phyloP scores from a whole-genome alignment of 352 stramenopile genomes.

The Pythium volutum region DNA sequence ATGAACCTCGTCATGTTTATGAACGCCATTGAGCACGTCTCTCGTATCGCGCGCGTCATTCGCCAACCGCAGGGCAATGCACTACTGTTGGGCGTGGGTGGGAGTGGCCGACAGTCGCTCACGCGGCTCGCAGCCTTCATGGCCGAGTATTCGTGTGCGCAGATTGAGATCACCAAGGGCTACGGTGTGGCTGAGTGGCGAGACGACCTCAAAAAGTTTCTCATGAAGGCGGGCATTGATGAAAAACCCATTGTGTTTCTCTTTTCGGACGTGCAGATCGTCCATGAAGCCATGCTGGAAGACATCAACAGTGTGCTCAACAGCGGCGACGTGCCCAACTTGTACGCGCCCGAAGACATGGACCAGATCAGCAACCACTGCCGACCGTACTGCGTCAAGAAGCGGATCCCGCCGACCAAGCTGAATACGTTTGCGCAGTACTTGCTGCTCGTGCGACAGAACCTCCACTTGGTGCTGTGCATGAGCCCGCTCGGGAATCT shows the following conservation, averaged over 20 bases:
- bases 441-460: constrained; percentile 89
- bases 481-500: constrained; percentile 90
- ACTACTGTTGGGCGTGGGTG: constrained; percentile 91
- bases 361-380: constrained; percentile 91
- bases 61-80: constrained; percentile 88
- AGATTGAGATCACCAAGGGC: constrained; percentile 94
- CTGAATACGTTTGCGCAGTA: constrained; percentile 95
- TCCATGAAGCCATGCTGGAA: constrained; percentile 94
- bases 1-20: constrained; percentile 90
- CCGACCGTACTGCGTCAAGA: constrained; percentile 89
- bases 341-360: constrained; percentile 92
- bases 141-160: constrained; percentile 89
- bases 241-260: constrained; percentile 93
- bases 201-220: constrained; percentile 91
- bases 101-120: constrained; percentile 89
- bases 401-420: constrained; percentile 89
- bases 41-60: constrained; percentile 77
- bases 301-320: constrained; percentile 96
- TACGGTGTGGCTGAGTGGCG: constrained; percentile 93
- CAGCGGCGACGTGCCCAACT: constrained; percentile 92
- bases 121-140: constrained; percentile 92
- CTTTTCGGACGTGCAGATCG: constrained; percentile 94
- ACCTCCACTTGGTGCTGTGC: constrained; percentile 91
- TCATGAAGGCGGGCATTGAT: constrained; percentile 91
- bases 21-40: constrained; percentile 88